Base-by-base conservation (phyloP, 495 filamentous ascomycete species). In the Daldinia decipiens region DNA sequence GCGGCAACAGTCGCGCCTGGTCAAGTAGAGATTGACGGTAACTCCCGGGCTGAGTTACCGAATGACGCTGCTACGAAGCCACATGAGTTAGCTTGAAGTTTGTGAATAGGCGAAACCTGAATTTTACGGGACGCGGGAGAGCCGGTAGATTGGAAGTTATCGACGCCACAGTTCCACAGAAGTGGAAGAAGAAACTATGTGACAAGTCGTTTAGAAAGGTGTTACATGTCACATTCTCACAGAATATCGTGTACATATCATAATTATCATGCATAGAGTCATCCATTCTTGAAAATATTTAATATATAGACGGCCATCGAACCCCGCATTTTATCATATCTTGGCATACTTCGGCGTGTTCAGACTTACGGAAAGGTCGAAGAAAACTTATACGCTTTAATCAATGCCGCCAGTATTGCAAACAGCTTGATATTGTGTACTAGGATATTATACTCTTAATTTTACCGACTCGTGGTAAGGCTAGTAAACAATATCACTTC, bases 1-100 rank as follows among this genome's bases (percentile, higher is more conserved):
- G 52, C 62, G 6, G 21, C 24, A 27, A 21, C 27, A 26, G n/a
- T 7, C 4, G 26, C 34, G 27, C 52, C 62, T 7, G 3, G 31
- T 65, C 62, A 12, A 17, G 21, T 40, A n/a, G 62, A 65, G 29
- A 65, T 65, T 12, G 62, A 65, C 21, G 53, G 62, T 12, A 57
- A n/a, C 15, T 26, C 50, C 5, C 39, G 62, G 19, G 21, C 40
- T 3, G 62, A 65, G 17, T 29, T 65, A 29, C 5, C 62, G 27
- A 38, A 11, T 26, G 36, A 47, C 26, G 50, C 17, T 17, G 17
- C 51, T 21, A 19, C 26, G 61, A 64, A 51, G 43, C 29, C 21
- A 13, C 57, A 65, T 9, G 62, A 65, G 19, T 27, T 64, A 47
- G 24, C 59, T 19, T 61, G 27, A 27, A 47, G 13, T 31, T 8